Percentiles rank a stretch among this genome's conserved stretches.
Conservation (phyloP, 805 yeast species). For the Wickerhamiella azyma region DNA sequence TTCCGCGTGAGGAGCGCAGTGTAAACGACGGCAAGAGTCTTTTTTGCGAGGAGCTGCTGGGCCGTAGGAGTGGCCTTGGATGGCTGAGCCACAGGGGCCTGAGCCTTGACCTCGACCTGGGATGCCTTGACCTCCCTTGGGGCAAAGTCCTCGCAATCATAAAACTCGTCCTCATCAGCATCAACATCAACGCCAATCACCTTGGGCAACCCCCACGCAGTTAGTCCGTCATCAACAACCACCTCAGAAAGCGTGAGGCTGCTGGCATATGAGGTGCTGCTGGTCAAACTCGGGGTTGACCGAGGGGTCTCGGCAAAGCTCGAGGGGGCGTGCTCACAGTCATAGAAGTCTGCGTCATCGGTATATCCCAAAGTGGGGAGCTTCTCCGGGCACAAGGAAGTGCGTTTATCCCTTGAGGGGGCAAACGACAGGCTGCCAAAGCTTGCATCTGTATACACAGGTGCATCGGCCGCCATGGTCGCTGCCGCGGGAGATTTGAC, state of each 20-base stretch:
- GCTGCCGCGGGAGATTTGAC: constrained; percentile 1
- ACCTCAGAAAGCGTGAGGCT: constrained; percentile 10
- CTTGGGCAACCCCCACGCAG: constrained; percentile 23
- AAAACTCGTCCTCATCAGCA: constrained; percentile 3
- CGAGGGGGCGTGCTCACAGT: no score
- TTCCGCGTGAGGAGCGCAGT: constrained; percentile 7
- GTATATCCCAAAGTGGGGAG: constrained; percentile 8
- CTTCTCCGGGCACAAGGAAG: neutral
- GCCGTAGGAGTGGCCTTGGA: neutral
- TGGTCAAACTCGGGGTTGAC: neutral
- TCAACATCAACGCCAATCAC: constrained; percentile 10
- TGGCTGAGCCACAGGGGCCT: no score
- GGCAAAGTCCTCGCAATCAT: neutral
- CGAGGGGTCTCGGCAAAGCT: neutral
- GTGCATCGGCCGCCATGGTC: neutral
- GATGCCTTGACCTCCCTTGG: neutral
- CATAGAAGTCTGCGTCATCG: neutral
- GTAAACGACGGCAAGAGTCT: constrained; percentile 10
- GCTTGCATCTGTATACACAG: neutral
- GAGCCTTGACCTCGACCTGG: neutral
- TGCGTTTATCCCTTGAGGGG: neutral
- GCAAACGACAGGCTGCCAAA: neutral
- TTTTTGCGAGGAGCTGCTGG: constrained; percentile 4
- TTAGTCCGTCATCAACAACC: constrained; percentile 20
- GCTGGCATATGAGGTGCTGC: constrained; percentile 7